Base-by-base conservation (phyloP, 306 rosid species). In the Hippophae gyantsensis region DNA sequence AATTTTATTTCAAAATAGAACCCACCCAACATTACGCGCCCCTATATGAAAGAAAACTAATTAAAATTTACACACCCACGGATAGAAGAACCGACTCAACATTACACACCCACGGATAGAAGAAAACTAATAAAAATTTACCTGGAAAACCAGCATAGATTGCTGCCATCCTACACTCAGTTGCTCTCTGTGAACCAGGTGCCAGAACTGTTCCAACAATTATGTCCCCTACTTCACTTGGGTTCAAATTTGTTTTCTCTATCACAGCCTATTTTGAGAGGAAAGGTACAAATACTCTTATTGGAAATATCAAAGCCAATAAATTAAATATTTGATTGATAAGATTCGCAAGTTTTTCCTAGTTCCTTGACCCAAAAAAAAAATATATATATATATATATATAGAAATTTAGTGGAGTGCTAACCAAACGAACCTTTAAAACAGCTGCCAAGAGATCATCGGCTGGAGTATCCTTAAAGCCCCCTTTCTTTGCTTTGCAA, bases 101-200 rank as follows among this genome's bases (percentile, higher is more conserved):
- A 18, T 18, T 18, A 18, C 18, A 18, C 18, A 18, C 18, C 18
- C 18, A 18, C 18, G 2, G 13, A 7, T 48, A 11, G 43, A 13
- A 49, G 48, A 57, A 18, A 8, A 12, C 1, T 46, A 26, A 6
- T 9, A 6, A 61, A 62, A 74, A 53, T 54, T 55, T 76, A 87
- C 98, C 96, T 1, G 96, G 96, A 72, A 92, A 85, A 69, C 98
- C 93, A 38, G 93, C 95, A 60, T 81, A 92, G 61, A 92, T 81
- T 13, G 95, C 83, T 1, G 92, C 98, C 92, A 92, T 92, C 76
- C 89, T 83, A 81, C 98, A 92, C 49, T 85, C 98, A 13, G 63
- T 81, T 48, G 89, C 98, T 87, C 87, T 80, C 49, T 69, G 76
- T 55, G 98, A 87, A 64, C 98, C 98, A 56, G 96, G 96, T 53